Conservation (phyloP, 1,284 basidiomycete genomes). For the Hemileia vastatrix region DNA sequence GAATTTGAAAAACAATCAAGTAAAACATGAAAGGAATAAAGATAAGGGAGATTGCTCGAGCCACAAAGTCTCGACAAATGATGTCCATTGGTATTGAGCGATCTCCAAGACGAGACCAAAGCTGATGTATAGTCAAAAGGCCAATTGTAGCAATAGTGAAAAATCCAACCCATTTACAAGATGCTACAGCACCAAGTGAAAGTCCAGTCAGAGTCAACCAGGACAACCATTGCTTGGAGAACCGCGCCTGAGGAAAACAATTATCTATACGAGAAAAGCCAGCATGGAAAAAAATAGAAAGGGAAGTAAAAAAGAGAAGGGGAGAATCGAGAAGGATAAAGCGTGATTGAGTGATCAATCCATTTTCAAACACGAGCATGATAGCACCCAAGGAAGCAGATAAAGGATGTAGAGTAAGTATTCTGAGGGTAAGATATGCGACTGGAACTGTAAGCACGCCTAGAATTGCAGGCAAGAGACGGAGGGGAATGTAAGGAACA, state of each 20-base stretch:
- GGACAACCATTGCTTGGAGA: slow-evolving; percentile 79
- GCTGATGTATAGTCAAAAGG: slow-evolving; percentile 67
- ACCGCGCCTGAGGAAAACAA: slow-evolving; percentile 49
- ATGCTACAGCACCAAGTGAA: slow-evolving; percentile 78
- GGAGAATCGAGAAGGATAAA: slow-evolving; percentile 96
- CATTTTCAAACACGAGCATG: slow-evolving; percentile 94
- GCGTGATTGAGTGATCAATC: slow-evolving; percentile 84
- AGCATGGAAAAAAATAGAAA: slow-evolving; percentile 76
- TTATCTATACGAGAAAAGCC: slow-evolving; percentile 86
- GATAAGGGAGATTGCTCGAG: slow-evolving; percentile 80
- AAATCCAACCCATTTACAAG: slow-evolving; percentile 96
- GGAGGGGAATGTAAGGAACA: slow-evolving; percentile 94
- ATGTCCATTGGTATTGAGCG: slow-evolving; percentile 63
- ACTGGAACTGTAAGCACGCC: slow-evolving; percentile 82
- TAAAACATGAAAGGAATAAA: slow-evolving; percentile 75
- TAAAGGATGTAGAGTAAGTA: slow-evolving; percentile 76
- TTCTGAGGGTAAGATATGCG: slow-evolving; percentile 85
- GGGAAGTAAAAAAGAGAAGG: slow-evolving; percentile 91
- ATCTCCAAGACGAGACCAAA: slow-evolving; percentile 87
- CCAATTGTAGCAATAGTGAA: slow-evolving; percentile 98
- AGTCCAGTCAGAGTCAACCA: slow-evolving; percentile 83
- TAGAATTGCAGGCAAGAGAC: slow-evolving; percentile 76
- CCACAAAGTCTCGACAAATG: slow-evolving; percentile 74
- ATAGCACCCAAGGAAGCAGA: slow-evolving; percentile 80
- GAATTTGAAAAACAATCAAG: slow-evolving; percentile 89